Percentiles rank a stretch among this genome's conserved stretches.
These are phyloP conservation scores for Erysimum cheiranthoides DNA, from an alignment of 345 rosid species.

Conservation along the genomic window DNA sequence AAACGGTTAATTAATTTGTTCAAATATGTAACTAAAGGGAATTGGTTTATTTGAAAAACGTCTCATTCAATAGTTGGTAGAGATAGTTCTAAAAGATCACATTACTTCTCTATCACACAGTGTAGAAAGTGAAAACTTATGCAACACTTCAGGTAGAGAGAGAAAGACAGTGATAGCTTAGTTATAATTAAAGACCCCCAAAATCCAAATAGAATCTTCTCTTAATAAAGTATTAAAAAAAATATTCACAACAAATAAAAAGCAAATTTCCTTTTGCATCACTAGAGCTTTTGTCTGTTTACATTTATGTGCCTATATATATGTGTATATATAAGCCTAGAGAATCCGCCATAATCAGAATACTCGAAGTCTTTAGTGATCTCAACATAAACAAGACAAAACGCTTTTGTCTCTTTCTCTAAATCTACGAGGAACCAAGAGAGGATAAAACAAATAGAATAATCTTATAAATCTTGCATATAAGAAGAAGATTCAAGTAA, in stretches of 20 bases:
- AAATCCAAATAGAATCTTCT: conserved; percentile 45
- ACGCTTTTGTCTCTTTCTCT: conserved; percentile 41
- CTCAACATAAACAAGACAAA: conserved; percentile 40
- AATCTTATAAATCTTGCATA: conserved; percentile 21
- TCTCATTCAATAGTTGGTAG: conserved; percentile 47
- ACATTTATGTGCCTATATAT: conserved; percentile 39
- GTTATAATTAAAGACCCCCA: conserved; percentile 43
- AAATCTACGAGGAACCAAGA: conserved; percentile 27
- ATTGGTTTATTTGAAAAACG: conserved; percentile 33
- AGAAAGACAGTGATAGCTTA: conserved; percentile 47
- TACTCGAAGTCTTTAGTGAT: conserved; percentile 33
- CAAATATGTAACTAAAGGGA: conserved; percentile 3
- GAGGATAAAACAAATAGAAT: background rate
- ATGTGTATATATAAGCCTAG: conserved; percentile 40
- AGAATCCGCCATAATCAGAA: conserved; percentile 37
- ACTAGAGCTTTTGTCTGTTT: conserved; percentile 43
- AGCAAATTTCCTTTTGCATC: conserved; percentile 43
- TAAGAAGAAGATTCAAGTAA: conserved; percentile 44
- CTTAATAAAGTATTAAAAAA: conserved; percentile 20
- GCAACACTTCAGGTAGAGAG: conserved; percentile 50
- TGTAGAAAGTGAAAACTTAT: conserved; percentile 46
- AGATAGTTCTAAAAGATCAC: conserved; percentile 43
- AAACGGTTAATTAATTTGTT: conserved; percentile 13
- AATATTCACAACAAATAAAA: conserved; percentile 24
- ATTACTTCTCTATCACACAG: conserved; percentile 46